Conservation (phyloP, 306 rosid genomes). For the Quercus engelmannii region DNA sequence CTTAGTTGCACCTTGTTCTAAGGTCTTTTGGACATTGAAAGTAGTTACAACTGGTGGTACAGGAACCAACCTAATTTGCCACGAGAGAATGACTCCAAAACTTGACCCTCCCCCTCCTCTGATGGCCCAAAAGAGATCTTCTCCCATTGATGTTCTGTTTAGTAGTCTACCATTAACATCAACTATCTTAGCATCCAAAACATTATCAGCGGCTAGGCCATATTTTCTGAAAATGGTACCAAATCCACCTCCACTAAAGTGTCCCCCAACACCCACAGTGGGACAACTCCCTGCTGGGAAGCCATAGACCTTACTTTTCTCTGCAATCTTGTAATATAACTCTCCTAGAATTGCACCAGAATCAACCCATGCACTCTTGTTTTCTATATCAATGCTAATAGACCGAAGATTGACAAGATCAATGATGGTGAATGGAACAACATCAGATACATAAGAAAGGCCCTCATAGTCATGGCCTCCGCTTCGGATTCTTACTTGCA, state of each 20-base stretch:
- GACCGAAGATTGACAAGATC: too few species aligned
- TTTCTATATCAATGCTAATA: too few species aligned
- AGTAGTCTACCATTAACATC: not conserved
- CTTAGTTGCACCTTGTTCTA: not conserved
- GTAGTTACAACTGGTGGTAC: not conserved
- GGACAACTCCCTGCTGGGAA: conserved; percentile 1
- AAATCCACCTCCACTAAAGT: not conserved
- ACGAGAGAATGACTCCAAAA: not conserved
- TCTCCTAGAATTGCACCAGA: not conserved
- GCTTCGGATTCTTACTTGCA: not conserved
- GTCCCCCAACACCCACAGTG: not conserved
- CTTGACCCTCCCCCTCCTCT: conserved; percentile 4
- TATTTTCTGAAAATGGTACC: not conserved
- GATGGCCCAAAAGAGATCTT: conserved; percentile 6
- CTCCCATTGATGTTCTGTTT: conserved; percentile 1
- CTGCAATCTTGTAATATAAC: not conserved
- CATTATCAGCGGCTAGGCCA: conserved; percentile 1
- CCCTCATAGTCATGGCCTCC: conserved; percentile 6
- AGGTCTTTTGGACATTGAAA: not conserved
- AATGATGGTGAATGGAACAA: too few species aligned
- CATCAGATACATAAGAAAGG: not conserved
- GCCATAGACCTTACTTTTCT: not conserved
- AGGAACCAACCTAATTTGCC: not conserved
- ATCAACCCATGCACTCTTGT: not conserved
- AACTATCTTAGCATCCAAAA: not conserved